Conservation (phyloP, 2,329 filamentous ascomycete genomes). For the Neobulgaria alba region DNA sequence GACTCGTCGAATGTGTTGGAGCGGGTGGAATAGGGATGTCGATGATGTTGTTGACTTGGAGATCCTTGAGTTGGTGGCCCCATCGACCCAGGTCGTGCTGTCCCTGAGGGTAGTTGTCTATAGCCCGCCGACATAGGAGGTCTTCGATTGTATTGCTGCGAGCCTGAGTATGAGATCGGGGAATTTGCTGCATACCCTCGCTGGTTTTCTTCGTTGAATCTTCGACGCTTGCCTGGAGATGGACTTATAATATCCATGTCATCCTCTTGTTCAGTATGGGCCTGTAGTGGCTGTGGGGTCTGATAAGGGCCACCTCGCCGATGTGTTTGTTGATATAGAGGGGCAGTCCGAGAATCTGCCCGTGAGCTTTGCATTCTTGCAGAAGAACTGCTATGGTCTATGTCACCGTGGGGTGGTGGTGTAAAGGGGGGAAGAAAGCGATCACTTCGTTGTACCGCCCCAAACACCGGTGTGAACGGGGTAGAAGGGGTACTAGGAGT, state of each 20-base stretch:
- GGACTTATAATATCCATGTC: conserved; percentile 35
- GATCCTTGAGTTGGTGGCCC: conserved; percentile 24
- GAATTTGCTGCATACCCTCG: conserved; percentile 32
- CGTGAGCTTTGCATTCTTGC: conserved; percentile 18
- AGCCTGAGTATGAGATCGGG: conserved; percentile 27
- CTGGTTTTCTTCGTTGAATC: conserved; percentile 41
- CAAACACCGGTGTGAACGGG: conserved; percentile 22
- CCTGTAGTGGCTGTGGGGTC: conserved; percentile 21
- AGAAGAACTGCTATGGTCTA: conserved; percentile 16
- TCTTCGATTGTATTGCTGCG: conserved; percentile 19
- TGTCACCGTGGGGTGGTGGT: conserved; percentile 12
- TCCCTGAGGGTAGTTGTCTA: conserved; percentile 31
- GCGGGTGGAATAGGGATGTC: conserved; percentile 20
- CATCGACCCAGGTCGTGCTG: conserved; percentile 21
- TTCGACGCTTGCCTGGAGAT: conserved; percentile 52
- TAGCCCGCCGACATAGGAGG: conserved; percentile 28
- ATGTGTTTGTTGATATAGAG: conserved; percentile 15
- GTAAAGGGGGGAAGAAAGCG: conserved; percentile 16
- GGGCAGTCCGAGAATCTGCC: conserved; percentile 20
- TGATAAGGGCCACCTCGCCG: conserved; percentile 17
- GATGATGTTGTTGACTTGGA: conserved; percentile 20
- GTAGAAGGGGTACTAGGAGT: conserved; percentile 27
- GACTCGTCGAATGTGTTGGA: conserved; percentile 26
- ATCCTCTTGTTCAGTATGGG: conserved; percentile 28
- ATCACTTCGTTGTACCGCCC: conserved; percentile 12